phyloP scores from a whole-genome alignment of 2,329 filamentous ascomycete genomes.

The Cadophora sp. region DNA sequence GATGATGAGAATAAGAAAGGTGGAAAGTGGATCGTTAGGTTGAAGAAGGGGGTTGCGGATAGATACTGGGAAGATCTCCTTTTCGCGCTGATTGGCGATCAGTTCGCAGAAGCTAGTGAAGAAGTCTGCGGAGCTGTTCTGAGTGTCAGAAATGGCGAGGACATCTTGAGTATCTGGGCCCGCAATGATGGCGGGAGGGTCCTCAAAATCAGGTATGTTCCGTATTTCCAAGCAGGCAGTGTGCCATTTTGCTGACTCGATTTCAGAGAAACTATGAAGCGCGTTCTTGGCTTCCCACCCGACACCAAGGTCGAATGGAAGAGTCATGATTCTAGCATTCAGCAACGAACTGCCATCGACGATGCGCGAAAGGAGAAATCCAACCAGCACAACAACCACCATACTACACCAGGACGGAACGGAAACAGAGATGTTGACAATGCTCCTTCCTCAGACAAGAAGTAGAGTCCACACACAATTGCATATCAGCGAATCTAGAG shows the following conservation, averaged over 20 bases:
- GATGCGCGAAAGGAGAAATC: conserved; percentile 89
- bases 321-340: conserved; percentile 94
- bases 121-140: conserved; percentile 95
- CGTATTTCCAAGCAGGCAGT: conserved; percentile 19
- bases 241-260: conserved; percentile 27
- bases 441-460: conserved; percentile 37
- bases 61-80: conserved; percentile 96
- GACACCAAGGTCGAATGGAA: conserved; percentile 96
- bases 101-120: conserved; percentile 90
- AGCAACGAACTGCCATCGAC: conserved; percentile 87
- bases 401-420: conserved; percentile 36
- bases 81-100: conserved; percentile 89
- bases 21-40: conserved; percentile 94
- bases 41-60: conserved; percentile 97
- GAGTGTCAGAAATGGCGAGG: conserved; percentile 93
- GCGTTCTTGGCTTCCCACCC: conserved; percentile 81
- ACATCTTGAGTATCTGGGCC: conserved; percentile 98
- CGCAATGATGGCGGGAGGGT: conserved; percentile 91
- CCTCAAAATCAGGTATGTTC: conserved; percentile 87
- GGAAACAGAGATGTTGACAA: conserved; percentile 38
- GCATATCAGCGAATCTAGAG: conserved; percentile 25
- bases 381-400: conserved; percentile 52
- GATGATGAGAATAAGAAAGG: conserved; percentile 96
- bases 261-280: conserved; percentile 90
- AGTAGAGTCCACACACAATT: conserved; percentile 34